Percentiles rank a stretch among this genome's conserved stretches.
These are phyloP conservation scores for Colletotrichum sp. DNA, from an alignment of 2,329 filamentous ascomycete genomes.

Conservation along the genomic window DNA sequence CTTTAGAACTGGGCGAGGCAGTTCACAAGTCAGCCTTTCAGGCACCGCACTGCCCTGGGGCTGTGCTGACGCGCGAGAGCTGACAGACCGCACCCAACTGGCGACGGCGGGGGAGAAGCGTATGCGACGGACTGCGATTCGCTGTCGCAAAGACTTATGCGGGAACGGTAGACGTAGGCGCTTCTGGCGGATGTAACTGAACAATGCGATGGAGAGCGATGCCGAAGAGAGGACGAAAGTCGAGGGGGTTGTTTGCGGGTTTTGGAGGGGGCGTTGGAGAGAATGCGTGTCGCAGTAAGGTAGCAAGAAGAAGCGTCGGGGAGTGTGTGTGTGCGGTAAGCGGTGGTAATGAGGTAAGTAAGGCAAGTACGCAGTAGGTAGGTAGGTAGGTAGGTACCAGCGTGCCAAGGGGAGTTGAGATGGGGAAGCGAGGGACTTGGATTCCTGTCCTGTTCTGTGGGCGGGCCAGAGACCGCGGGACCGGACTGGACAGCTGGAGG, in stretches of 20 bases:
- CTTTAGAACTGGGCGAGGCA: constrained; percentile 47
- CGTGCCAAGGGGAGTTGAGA: constrained; percentile 12
- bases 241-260: background rate
- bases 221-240: background rate
- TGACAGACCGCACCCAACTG: constrained; percentile 27
- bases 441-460: background rate
- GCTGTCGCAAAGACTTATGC: constrained; percentile 11
- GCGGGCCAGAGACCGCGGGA: background rate
- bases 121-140: constrained; percentile 11
- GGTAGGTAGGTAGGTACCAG: background rate
- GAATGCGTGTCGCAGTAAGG: background rate
- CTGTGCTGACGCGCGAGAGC: constrained; percentile 43
- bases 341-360: background rate
- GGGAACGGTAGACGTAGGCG: background rate
- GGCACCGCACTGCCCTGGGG: constrained; percentile 43
- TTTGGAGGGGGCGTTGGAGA: constrained; percentile 10
- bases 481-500: background rate
- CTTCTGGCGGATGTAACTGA: background rate
- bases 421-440: constrained; percentile 14
- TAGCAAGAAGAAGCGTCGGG: background rate
- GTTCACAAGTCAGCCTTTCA: constrained; percentile 50
- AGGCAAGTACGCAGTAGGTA: background rate
- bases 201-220: background rate
- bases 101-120: constrained; percentile 10
- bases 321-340: background rate